Percentiles rank a stretch among this genome's conserved stretches.
These are phyloP conservation scores for Eimeria tenella DNA, from an alignment of 169 alveolate genomes.

Conservation along the genomic window DNA sequence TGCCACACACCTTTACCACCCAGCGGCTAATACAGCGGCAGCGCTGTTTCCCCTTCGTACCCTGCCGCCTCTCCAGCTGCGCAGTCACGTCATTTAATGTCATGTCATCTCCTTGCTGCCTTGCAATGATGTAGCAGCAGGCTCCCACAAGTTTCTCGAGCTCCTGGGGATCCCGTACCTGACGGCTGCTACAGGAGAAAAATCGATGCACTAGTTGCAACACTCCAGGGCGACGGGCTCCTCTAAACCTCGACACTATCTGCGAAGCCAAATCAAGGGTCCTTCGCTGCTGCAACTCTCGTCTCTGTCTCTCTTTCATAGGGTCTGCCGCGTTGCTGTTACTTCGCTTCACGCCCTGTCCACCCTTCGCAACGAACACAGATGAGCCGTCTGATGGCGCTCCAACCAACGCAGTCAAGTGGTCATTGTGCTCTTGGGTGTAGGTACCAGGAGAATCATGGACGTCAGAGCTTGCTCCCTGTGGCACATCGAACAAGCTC, in stretches of 20 bases:
- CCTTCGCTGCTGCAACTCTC: slow-evolving; percentile 29
- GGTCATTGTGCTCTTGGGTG: slow-evolving; percentile 5
- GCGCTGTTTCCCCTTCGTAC: slow-evolving; percentile 64
- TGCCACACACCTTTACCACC: slow-evolving; percentile 67
- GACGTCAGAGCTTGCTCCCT: background rate
- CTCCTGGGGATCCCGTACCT: slow-evolving; percentile 68
- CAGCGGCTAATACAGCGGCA: slow-evolving; percentile 68
- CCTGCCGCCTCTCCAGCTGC: slow-evolving; percentile 60
- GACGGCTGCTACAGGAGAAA: slow-evolving; percentile 62
- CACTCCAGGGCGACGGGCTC: slow-evolving; percentile 67
- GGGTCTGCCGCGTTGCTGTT: slow-evolving; percentile 56
- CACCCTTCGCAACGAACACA: slow-evolving; percentile 15
- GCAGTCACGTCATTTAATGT: slow-evolving; percentile 36
- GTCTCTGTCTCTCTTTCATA: slow-evolving; percentile 59
- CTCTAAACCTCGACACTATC: slow-evolving; percentile 54
- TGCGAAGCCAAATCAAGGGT: slow-evolving; percentile 62
- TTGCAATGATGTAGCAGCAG: slow-evolving; percentile 70
- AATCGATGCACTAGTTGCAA: slow-evolving; percentile 72
- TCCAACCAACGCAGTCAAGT: background rate
- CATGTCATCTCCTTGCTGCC: slow-evolving; percentile 70
- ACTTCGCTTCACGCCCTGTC: slow-evolving; percentile 5
- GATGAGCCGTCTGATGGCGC: background rate
- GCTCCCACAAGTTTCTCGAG: slow-evolving; percentile 74
- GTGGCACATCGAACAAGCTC: slow-evolving; percentile 38
- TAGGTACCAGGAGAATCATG: background rate